Evolutionary conservation across 768 basidiomycete species (phyloP).

Genomic region (Boletellus sp.): DNA sequence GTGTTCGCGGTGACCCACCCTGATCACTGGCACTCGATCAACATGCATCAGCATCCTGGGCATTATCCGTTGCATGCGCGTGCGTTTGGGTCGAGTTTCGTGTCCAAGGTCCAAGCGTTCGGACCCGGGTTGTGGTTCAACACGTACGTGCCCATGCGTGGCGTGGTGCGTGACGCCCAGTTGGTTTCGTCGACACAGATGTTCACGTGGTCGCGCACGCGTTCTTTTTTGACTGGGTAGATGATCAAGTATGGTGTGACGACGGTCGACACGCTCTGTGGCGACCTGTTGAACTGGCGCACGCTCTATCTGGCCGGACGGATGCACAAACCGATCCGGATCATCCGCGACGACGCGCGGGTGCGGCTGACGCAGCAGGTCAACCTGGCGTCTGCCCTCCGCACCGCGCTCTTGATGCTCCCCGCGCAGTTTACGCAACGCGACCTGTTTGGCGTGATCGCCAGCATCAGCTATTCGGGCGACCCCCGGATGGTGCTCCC

Average conservation of each 20-base stretch:
- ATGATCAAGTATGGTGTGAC: constrained; percentile 97
- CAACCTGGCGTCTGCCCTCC: constrained; percentile 87
- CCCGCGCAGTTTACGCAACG: constrained; percentile 79
- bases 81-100: constrained; percentile 75
- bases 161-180: constrained; percentile 62
- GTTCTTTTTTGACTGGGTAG: constrained; percentile 40
- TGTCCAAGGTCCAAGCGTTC: constrained; percentile 71
- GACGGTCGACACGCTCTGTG: constrained; percentile 82
- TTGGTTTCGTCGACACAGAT: not conserved
- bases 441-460: constrained; percentile 80
- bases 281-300: constrained; percentile 90
- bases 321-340: constrained; percentile 95
- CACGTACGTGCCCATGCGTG: constrained; percentile 78
- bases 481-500: constrained; percentile 94
- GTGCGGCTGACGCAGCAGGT: constrained; percentile 90
- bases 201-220: not conserved
- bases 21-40: constrained; percentile 91
- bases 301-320: constrained; percentile 91
- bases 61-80: constrained; percentile 93
- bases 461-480: constrained; percentile 81
- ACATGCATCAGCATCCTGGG: constrained; percentile 85
- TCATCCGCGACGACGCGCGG: constrained; percentile 89
- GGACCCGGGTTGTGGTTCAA: constrained; percentile 96
- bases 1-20: constrained; percentile 95
- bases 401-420: constrained; percentile 84